Conservation (phyloP, 169 alveolate genomes). For the Theileria sp. region DNA sequence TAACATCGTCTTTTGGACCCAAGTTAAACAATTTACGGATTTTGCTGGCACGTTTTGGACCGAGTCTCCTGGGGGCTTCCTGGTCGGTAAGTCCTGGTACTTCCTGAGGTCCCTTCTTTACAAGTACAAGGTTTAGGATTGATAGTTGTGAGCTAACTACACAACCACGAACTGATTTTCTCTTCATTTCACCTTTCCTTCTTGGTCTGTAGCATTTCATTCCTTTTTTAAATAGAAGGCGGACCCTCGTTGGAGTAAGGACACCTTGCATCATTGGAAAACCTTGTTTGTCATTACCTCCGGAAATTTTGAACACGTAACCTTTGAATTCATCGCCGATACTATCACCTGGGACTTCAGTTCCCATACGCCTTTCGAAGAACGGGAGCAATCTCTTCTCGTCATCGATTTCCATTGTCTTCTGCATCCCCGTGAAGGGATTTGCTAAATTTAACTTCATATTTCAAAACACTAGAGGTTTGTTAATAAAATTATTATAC, state of each 20-base stretch:
- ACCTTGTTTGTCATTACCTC: slow-evolving; percentile 99
- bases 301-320: slow-evolving; percentile 89
- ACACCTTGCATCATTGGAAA: slow-evolving; percentile 99
- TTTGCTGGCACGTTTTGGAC: slow-evolving; percentile 99
- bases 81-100: slow-evolving; percentile 97
- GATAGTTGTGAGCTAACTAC: slow-evolving; percentile 98
- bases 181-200: slow-evolving; percentile 96
- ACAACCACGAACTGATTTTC: slow-evolving; percentile 99
- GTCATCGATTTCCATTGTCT: slow-evolving; percentile 97
- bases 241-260: slow-evolving; percentile 84
- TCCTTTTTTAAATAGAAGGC: slow-evolving; percentile 85
- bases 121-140: slow-evolving; percentile 92
- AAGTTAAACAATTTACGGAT: slow-evolving; percentile 96
- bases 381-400: slow-evolving; percentile 95
- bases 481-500: slow-evolving; percentile 12
- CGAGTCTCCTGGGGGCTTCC: slow-evolving; percentile 95
- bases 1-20: slow-evolving; percentile 91
- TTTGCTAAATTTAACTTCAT: slow-evolving; percentile 94
- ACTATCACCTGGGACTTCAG: slow-evolving; percentile 96
- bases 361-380: slow-evolving; percentile 97
- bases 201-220: slow-evolving; percentile 96
- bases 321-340: slow-evolving; percentile 98
- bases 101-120: slow-evolving; percentile 96
- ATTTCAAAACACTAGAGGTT: slow-evolving; percentile 37
- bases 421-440: slow-evolving; percentile 95